Evolutionary conservation across 139 green algal species (phyloP), one percentile per base, ranked within the genome.

Genomic region (Chlorella sp.): DNA sequence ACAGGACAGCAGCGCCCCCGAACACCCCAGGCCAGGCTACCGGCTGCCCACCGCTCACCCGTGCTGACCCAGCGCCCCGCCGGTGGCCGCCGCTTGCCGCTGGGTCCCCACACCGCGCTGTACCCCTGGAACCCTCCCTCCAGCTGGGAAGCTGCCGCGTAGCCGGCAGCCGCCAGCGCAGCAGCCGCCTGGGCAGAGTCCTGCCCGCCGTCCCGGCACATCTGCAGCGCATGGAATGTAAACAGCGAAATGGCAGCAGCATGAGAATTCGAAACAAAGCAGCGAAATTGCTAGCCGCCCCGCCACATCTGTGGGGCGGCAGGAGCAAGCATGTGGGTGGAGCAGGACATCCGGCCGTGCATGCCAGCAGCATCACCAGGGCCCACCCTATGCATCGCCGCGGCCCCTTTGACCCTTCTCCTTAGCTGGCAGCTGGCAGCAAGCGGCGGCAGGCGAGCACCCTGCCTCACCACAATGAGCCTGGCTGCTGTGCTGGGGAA

Each of bases 41-140:
- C 48, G 9, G 48, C 48, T 57, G 48, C 48, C 68, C 24, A 30
- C 26, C 34, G 68, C 71, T 78, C 75, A 81, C 75, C 91, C 2
- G 90, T 92, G 28, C 86, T 93, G 40, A 94, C 93, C 91, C 93
- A 95, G 26, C 93, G 88, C 0, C 93, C 91, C 7, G 91, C 76
- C 9, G 93, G 91, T 19, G 93, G 91, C 26, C 89, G 85, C 21
- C 85, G 85, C 85, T 89, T 89, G 85, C 85, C 85, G n/a, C 48
- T 76, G 40, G 85, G 85, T 30, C 22, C 86, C 76, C 83, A 94
- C 39, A 94, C 86, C 90, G 36, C 75, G 0, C 34, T n/a, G 40
- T 71, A 81, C n/a, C 34, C 75, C n/a, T 36, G 34, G 39, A 79
- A 78, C 21, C 37, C 53, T 16, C 37, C n/a, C n/a, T 37, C 36